Base-by-base conservation (phyloP, 331 rosid genomes). In the Acacia pycnantha region DNA sequence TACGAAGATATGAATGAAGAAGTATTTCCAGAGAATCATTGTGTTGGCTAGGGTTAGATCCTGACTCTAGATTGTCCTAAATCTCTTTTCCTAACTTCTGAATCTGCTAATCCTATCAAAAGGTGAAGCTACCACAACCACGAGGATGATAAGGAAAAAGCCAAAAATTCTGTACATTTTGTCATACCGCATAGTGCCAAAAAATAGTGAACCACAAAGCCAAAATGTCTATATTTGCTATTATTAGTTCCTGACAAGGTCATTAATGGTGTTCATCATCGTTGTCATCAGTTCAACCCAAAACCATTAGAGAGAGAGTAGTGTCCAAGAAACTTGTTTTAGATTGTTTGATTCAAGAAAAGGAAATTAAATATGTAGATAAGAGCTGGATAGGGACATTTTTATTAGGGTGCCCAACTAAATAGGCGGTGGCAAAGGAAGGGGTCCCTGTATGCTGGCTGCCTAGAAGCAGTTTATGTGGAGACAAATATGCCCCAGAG, bases 381-480 rank as follows among this genome's bases (percentile, higher is more conserved):
- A 50, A 76, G 71, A 56, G 26, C 26, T 19, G 85, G 88, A 89
- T 62, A 76, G 74, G 68, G 85, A 81, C 87, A 75, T n/a, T 62
- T 80, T 82, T 79, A 83, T 79, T 66, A 64, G 83, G 91, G 76
- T 79, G 75, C 91, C 93, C 85, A 79, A 80, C 87, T 22, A 89
- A 88, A 73, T 76, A 51, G 82, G 79, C 62, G 89, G 89, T 87
- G 86, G 86, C 80, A 72, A 83, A 85, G 82, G 84, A 84, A 61
- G 91, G 94, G 94, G 91, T 86, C 91, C 93, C 4, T 79, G n/a
- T 78, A 80, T 91, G 87, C 77, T 88, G 88, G 83, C 56, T 86
- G 88, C 87, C 88, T 73, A 48, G 77, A 89, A 82, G 86, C 92
- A 87, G 70, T 11, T 24, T 84, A 62, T 77, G 54, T 77, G 84